phyloP scores from a whole-genome alignment of 2,329 filamentous ascomycete genomes.

The Colletotrichum sp. region DNA sequence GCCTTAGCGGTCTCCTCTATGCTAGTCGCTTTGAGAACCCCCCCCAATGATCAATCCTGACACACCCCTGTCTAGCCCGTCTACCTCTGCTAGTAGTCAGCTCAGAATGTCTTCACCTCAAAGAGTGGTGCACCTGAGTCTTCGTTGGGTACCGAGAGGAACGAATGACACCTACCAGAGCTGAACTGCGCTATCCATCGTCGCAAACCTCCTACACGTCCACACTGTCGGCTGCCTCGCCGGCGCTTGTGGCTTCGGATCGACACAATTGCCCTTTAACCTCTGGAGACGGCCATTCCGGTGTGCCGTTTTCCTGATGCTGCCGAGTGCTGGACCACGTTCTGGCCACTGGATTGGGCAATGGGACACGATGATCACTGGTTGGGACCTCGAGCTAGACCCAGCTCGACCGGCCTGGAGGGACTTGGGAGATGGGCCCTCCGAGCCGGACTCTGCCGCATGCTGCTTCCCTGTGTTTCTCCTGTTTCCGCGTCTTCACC shows the following conservation, averaged over 20 bases:
- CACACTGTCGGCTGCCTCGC: background rate
- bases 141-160: background rate
- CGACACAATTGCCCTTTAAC: background rate
- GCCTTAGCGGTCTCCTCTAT: background rate
- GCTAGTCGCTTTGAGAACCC: background rate
- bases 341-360: background rate
- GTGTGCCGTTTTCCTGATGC: background rate
- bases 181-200: background rate
- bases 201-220: background rate
- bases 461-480: background rate
- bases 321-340: background rate
- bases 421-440: background rate
- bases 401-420: background rate
- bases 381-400: background rate
- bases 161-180: background rate
- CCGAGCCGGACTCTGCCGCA: background rate
- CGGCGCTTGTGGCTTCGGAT: conserved; percentile 11
- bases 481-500: background rate
- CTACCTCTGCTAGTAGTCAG: background rate
- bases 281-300: background rate
- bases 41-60: background rate
- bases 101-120: background rate
- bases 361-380: background rate
- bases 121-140: background rate
- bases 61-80: background rate